Evolutionary conservation across 768 basidiomycete genomes (phyloP).

Genomic region (Lactarius evosmus): DNA sequence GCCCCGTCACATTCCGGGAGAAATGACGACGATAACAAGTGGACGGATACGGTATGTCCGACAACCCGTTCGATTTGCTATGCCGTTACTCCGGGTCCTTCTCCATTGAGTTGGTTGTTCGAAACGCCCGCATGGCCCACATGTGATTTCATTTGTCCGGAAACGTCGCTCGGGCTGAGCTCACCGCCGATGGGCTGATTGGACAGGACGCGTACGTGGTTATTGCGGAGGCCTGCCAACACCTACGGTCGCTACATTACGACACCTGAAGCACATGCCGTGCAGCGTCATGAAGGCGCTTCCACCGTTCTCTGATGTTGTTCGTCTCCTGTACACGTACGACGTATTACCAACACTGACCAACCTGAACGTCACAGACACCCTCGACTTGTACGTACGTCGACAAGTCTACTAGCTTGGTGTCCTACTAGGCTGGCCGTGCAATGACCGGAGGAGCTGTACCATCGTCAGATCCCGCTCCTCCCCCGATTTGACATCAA

Average conservation of each 20-base stretch:
- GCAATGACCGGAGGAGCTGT: conserved; percentile 36
- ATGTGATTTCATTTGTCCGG: conserved; percentile 36
- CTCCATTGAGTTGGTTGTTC: conserved; percentile 7
- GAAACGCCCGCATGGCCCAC: neutral
- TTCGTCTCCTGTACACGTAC: conserved; percentile 38
- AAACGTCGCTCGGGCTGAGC: conserved; percentile 59
- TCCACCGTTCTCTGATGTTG: conserved; percentile 76
- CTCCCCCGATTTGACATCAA: conserved; percentile 59
- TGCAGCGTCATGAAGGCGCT: conserved; percentile 80
- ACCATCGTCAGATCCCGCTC: conserved; percentile 61
- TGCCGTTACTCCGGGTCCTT: conserved; percentile 8
- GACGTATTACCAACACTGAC: conserved; percentile 9
- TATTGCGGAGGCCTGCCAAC: conserved; percentile 77
- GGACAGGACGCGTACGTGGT: conserved; percentile 72
- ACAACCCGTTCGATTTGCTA: conserved; percentile 14
- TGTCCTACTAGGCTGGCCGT: conserved; percentile 56
- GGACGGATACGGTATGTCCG: conserved; percentile 60
- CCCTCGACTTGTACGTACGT: conserved; percentile 83
- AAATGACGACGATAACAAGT: conserved; percentile 81
- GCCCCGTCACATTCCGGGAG: conserved; percentile 73
- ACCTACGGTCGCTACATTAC: conserved; percentile 74
- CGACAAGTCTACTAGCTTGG: conserved; percentile 65
- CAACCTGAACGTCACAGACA: conserved; percentile 41
- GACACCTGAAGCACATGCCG: conserved; percentile 66
- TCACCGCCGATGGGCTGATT: conserved; percentile 62